Base-by-base conservation (phyloP, 2,329 filamentous ascomycete species). In the Scopulariopsis brevicaulis region DNA sequence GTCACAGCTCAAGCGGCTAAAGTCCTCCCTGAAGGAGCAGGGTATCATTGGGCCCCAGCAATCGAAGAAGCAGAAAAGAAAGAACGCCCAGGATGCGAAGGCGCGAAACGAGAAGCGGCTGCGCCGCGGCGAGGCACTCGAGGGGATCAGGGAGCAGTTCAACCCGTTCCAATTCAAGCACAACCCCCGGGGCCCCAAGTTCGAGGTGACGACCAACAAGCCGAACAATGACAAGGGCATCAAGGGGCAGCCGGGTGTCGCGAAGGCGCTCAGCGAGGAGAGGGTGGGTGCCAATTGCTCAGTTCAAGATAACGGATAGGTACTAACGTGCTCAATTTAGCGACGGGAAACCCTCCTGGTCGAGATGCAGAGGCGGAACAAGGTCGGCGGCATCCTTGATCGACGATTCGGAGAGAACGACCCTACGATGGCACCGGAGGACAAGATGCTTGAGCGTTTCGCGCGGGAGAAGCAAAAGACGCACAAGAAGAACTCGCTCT, bases 111-210 rank as follows among this genome's bases (percentile, higher is more conserved):
- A 93, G 66, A 89, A 90, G 71, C 85, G 89, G 60, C 80, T 90
- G 28, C 84, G 90, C 69, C 84, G 87, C 67, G 83, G 87, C 67
- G 86, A 84, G 58, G 89, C 91, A 18, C 79, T 99, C 62, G 85
- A 89, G 65, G 84, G 83, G 59, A 96, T 99, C 69, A 87, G 94
- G 68, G 92, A 97, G 67, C 87, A 92, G 64, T 97, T 97, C 81
- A 99, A 99, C 70, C 94, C 94, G 0, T 99, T 99, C 72, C 94
- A 99, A 68, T 83, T 96, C 69, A 95, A 95, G 72, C 84, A 88
- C 59, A 84, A 87, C 48, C 79, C 85, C 1, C 81, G 87, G 60
- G 88, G 86, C 0, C 85, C 85, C 59, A 97, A 97, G 67, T 96
- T 96, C 63, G 85, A 93, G 51, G 86, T 92, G 52, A 91, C 89